phyloP scores from a whole-genome alignment of 208 protist species.

The Strigomonas culicis region DNA sequence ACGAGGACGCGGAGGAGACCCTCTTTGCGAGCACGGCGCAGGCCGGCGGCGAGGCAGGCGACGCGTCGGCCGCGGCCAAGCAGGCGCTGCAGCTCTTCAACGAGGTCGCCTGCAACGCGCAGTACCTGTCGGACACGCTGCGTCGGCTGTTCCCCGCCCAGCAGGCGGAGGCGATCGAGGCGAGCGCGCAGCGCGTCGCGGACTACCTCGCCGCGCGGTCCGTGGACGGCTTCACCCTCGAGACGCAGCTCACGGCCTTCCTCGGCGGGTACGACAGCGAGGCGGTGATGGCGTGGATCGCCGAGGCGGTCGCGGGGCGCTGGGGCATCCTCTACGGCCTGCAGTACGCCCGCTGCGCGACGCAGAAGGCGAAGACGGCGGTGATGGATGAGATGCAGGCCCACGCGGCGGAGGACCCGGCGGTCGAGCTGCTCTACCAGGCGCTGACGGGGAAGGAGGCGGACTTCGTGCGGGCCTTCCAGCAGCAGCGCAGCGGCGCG shows the following conservation, averaged over 20 bases:
- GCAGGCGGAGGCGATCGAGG: conserved; percentile 45
- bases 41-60: background rate
- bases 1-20: conserved; percentile 18
- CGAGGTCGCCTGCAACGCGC: conserved; percentile 78
- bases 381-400: conserved; percentile 76
- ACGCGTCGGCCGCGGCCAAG: conserved; percentile 6
- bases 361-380: conserved; percentile 58
- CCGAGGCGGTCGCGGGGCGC: conserved; percentile 52
- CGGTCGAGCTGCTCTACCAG: conserved; percentile 77
- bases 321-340: conserved; percentile 85
- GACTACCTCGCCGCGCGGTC: conserved; percentile 51
- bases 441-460: conserved; percentile 79
- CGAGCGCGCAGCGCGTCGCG: conserved; percentile 60
- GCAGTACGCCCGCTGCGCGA: conserved; percentile 47
- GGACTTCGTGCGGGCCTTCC: conserved; percentile 9
- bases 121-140: conserved; percentile 75
- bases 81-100: conserved; percentile 55
- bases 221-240: conserved; percentile 65
- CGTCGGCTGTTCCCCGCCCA: conserved; percentile 76
- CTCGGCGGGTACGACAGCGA: conserved; percentile 84
- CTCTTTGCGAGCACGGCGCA: background rate
- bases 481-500: background rate
- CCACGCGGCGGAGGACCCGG: conserved; percentile 55
- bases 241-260: conserved; percentile 86
- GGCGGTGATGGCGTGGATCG: conserved; percentile 78